Base-by-base conservation (phyloP, 257 asterid species). In the Anisodus tanguticus region DNA sequence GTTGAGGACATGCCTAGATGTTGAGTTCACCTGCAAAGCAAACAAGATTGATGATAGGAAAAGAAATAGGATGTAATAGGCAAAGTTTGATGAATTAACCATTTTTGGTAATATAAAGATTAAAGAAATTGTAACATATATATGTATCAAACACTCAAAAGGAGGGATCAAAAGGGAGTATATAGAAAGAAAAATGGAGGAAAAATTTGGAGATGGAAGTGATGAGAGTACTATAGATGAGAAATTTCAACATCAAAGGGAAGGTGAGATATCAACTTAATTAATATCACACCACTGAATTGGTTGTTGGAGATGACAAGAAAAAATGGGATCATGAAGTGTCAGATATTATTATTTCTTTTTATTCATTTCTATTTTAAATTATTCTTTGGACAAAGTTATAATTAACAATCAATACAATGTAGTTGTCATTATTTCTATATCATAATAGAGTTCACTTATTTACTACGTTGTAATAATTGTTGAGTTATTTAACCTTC, bases 1-100 rank as follows among this genome's bases (percentile, higher is more conserved):
- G 22, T 66, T 80, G 9, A 86, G 9, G 31, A 47, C 89, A 16
- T 76, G 83, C 77, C 93, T 89, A 0, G 97, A 90, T 7, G 94
- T 87, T 84, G 92, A 86, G 66, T 67, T 11, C 9, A 85, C 57
- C 51, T 89, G 90, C 11, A 91, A 72, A 76, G 91, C 79, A 22
- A 88, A 70, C 16, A 88, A 43, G 9, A 70, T n/a, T 45, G 82
- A 12, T 12, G 82, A 12, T 8, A 89, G 2, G 5, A 87, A 54
- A 22, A 88, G 80, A 3, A 85, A 45, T 45, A 85, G 55, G 16
- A 82, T 41, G 39, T 70, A 15, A 55, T 54, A 72, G 37, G 19
- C 26, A 39, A 81, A 87, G 26, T n/a, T 72, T 67, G 13, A 78
- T 47, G 88, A 82, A 51, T 31, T 31, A 31, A 77, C 88, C 91